Evolutionary conservation across 768 basidiomycete species (phyloP), one percentile per base, ranked within the genome.

Genomic region (Suillus decipiens): DNA sequence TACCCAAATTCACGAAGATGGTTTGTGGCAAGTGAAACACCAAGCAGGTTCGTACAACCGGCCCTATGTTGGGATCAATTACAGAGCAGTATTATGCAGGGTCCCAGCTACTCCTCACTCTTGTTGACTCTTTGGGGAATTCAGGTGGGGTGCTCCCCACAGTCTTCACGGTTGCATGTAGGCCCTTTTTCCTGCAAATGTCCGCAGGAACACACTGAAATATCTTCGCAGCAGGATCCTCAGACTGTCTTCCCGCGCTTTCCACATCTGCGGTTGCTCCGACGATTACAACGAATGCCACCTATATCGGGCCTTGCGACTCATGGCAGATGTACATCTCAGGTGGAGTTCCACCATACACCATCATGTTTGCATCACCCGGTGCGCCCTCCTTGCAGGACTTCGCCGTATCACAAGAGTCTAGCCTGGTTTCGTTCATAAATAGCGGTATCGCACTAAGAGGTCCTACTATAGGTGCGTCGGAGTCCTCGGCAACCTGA

Each of bases 281-380:
- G 17, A 77, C 71, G 0, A 71, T 82, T 22, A 63, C 71, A 6
- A 68, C 80, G 9, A 82, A 82, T 67, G 71, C 79, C 54, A 80
- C 82, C 0, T 24, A 68, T 1, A 61, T 83, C 2, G 62, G 71
- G 45, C 81, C 82, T 14, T 85, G 83, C 66, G 67, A 81, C 41
- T 79, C 80, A 2, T 83, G 83, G 82, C 79, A 81, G 4, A 62
- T 83, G 4, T 75, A 71, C 2, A 75, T 84, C 53, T 77, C 70
- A 12, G 83, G 81, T 8, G 82, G 81, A 12, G 70, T 71, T 0
- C 76, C 78, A 39, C 85, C 84, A 0, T 84, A 83, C 69, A 77
- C 66, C 15, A 63, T 84, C 19, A 79, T 78, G 0, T 63, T 85
- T 31, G 77, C 76, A 37, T 72, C 76, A 8, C 59, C 77, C 37